Percentiles rank a stretch among this genome's conserved stretches.
Conservation (phyloP, 139 green algal genomes). For the Chlamydomonas schloesseri region DNA sequence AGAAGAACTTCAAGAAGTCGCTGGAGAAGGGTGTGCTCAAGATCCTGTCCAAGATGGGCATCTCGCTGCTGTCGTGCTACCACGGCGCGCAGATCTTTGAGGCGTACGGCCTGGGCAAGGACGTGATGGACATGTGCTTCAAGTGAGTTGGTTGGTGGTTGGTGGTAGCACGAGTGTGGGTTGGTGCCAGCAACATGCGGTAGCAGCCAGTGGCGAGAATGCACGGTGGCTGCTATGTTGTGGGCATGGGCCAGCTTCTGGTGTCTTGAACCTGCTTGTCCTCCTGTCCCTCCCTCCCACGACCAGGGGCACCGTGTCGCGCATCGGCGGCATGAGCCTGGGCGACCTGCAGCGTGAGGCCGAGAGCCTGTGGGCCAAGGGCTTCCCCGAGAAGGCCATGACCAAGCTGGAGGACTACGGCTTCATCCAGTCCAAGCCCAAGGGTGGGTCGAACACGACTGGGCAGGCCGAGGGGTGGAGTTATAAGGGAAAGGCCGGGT, state of each 20-base stretch:
- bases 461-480: too few relatives aligned
- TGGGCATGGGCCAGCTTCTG: too few relatives aligned
- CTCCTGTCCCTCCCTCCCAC: neutral
- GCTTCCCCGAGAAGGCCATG: slow-evolving; percentile 91
- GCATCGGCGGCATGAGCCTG: slow-evolving; percentile 96
- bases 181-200: neutral
- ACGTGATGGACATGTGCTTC: slow-evolving; percentile 91
- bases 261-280: too few relatives aligned
- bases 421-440: slow-evolving; percentile 92
- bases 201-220: neutral
- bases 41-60: slow-evolving; percentile 99
- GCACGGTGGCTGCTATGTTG: too few relatives aligned
- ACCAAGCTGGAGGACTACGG: slow-evolving; percentile 98
- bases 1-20: slow-evolving; percentile 95
- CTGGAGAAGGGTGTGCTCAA: slow-evolving; percentile 98
- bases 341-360: slow-evolving; percentile 94
- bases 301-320: slow-evolving; percentile 84
- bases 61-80: slow-evolving; percentile 95
- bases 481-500: too few relatives aligned
- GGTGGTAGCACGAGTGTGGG: neutral
- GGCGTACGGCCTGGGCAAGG: slow-evolving; percentile 95
- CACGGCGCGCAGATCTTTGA: slow-evolving; percentile 97
- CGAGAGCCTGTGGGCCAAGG: slow-evolving; percentile 90
- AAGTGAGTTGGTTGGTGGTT: slow-evolving; percentile 27
- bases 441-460: slow-evolving; percentile 46